Evolutionary conservation across 192 early-diverging fungal species (phyloP), one percentile per base, ranked within the genome.

Genomic region (Phycomyces blakesleeanus): DNA sequence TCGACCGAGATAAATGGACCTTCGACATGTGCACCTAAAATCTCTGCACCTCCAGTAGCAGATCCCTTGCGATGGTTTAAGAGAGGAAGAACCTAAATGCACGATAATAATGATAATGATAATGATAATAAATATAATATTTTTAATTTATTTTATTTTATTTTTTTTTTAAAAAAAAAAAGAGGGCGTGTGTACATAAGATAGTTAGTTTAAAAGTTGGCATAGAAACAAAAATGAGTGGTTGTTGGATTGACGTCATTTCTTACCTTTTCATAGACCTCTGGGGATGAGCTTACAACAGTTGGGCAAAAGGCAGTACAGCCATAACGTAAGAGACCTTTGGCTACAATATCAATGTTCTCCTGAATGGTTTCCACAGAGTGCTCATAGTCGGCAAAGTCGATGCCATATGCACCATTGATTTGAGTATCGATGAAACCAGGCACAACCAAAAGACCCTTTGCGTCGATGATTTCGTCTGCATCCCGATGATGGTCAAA

Each of bases 271-370:
- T 80, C 77, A 67, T 93, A 93, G 20, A 91, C 80, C 51, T 87
- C 83, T 0, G 86, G 79, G 0, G 74, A 71, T 21, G 91, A 93
- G 61, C 81, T 87, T 58, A 93, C 87, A 6, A 91, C 77, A 16
- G 91, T 93, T 3, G 90, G 91, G 67, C 87, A 88, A 72, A 87
- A 93, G 38, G 89, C 78, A 5, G 91, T 93, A 38, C 88, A 89
- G 10, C 91, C 91, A 55, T 87, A 85, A 55, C 88, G 81, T 39
- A 93, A 76, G 39, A 93, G 68, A 0, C 88, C 87, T 51, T 83
- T 87, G 58, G 90, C 83, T 18, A 93, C 81, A 47, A 82, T 86
- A 61, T 80, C 67, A 7, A 91, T 76, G 21, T 84, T 82, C 26
- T 83, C 75, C 49, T 83, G 79, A 27, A 89, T 81, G 11, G 78